Percentiles rank a stretch among this genome's conserved stretches.
These are phyloP conservation scores for Arabidopsis suecica DNA, from an alignment of 345 rosid genomes.

Conservation along the genomic window DNA sequence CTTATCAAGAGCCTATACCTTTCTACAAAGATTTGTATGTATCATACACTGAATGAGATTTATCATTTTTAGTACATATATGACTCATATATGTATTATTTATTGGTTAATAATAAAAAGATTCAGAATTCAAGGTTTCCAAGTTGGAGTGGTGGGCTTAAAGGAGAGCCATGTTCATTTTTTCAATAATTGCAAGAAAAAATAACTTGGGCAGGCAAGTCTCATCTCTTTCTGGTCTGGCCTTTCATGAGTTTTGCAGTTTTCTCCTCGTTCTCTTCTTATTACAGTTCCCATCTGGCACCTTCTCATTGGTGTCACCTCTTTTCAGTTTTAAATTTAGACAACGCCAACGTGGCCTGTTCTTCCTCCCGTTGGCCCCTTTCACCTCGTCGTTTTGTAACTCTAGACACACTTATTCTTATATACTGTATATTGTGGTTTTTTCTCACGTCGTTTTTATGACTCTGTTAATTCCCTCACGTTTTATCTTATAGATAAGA, in stretches of 20 bases:
- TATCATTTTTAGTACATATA: too few species aligned
- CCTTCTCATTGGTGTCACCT: constrained; percentile 32
- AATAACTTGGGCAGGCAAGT: constrained; percentile 26
- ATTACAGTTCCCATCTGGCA: constrained; percentile 10
- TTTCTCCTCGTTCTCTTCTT: constrained; percentile 43
- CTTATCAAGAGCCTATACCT: too few species aligned
- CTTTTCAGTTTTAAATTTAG: constrained; percentile 8
- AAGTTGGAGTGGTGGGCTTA: constrained; percentile 38
- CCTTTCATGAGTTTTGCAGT: constrained; percentile 38
- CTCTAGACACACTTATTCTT: neutral
- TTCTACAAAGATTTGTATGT: too few species aligned
- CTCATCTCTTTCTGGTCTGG: constrained; percentile 42
- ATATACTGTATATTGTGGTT: neutral
- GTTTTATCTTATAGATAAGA: neutral
- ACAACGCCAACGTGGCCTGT: constrained; percentile 31
- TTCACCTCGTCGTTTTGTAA: constrained; percentile 42
- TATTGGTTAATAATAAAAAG: neutral
- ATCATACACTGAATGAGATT: too few species aligned
- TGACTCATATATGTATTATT: too few species aligned
- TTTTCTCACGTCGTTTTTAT: constrained; percentile 26
- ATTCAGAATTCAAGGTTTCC: neutral
- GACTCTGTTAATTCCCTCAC: neutral
- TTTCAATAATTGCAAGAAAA: constrained; percentile 41
- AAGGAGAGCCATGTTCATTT: constrained; percentile 30
- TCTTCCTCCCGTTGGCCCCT: constrained; percentile 31